Evolutionary conservation across 2,329 filamentous ascomycete genomes (phyloP), one percentile per base, ranked within the genome.

Genomic region (Beauveria varroae): DNA sequence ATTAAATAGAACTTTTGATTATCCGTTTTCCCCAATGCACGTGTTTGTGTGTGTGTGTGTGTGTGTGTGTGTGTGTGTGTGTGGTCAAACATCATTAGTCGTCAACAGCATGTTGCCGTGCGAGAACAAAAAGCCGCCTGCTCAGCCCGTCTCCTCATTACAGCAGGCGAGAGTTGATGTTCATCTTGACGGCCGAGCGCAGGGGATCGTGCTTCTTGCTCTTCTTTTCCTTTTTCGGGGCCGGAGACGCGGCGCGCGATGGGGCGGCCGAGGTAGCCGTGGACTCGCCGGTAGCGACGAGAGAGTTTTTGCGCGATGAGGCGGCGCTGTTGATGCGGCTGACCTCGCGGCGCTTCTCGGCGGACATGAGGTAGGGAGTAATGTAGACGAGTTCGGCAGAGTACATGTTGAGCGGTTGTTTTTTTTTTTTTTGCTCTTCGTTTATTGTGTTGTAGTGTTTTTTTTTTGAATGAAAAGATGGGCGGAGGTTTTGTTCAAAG

Each of bases 321-420:
- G 61, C 56, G 37, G 61, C 61, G 50, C 55, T 59, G 57, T 53
- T 55, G 61, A 52, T 47, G 40, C 41, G 41, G n/a, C 47, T 55
- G 49, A 53, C 44, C 40, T 53, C 57, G 40, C 57, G 57, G 43
- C 43, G 40, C 22, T 44, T 49, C 41, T 50, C 40, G 46, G 56
- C 57, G 37, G 53, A 37, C 60, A 57, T 62, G 53, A 57, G 46
- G 57, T 60, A 63, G 37, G 61, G 56, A 40, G 61, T 46, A 46
- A 63, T 57, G 57, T 56, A 63, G 57, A 57, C 57, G 52, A 60
- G 56, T 7, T 63, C 61, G 51, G 57, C 50, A 20, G 61, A 56
- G 57, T 52, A 60, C 61, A 63, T 62, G 44, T 41, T 47, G 24
- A 24, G 40, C 28, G 37, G 12, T 34, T 8, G 24, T 44, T 28